Evolutionary conservation across 805 yeast genomes (phyloP).

Genomic region (Nakazawaea wyomingensis): DNA sequence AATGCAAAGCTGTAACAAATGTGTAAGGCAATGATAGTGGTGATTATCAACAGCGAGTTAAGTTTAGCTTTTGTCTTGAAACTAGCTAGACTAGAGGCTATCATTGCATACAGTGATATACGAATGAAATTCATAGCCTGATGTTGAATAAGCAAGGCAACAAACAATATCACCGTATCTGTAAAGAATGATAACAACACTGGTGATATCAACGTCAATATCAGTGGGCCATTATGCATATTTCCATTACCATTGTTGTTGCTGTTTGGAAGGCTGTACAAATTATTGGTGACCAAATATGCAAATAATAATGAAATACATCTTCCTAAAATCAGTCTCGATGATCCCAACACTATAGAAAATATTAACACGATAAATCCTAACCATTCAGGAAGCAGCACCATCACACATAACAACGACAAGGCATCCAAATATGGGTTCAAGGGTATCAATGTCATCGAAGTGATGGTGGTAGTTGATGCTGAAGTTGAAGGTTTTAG

Average conservation of each 20-base stretch:
- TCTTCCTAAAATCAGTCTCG: slow-evolving; percentile 13
- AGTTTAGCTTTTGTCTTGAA: slow-evolving; percentile 21
- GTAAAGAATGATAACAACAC: background rate
- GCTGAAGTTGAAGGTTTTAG: slow-evolving; percentile 16
- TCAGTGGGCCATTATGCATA: background rate
- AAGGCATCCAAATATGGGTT: slow-evolving; percentile 28
- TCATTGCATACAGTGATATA: slow-evolving; percentile 28
- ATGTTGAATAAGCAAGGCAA: background rate
- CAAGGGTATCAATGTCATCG: slow-evolving; percentile 22
- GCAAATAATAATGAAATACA: slow-evolving; percentile 11
- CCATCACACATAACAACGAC: slow-evolving; percentile 25
- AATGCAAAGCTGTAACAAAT: slow-evolving; percentile 1
- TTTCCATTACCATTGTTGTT: background rate
- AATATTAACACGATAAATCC: slow-evolving; percentile 10
- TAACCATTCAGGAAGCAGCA: slow-evolving; percentile 23
- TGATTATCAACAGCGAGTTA: slow-evolving; percentile 23
- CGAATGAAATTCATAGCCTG: slow-evolving; percentile 14
- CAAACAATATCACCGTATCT: slow-evolving; percentile 3
- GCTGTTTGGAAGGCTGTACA: background rate
- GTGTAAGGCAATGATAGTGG: background rate
- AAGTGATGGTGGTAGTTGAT: slow-evolving; percentile 12
- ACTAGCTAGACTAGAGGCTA: slow-evolving; percentile 29
- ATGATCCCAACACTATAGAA: slow-evolving; percentile 12
- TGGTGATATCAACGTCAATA: background rate
- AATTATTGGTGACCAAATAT: slow-evolving; percentile 3